Evolutionary conservation across 148 eudicot genomes (phyloP).

Genomic region (Gaultheria prostrata): DNA sequence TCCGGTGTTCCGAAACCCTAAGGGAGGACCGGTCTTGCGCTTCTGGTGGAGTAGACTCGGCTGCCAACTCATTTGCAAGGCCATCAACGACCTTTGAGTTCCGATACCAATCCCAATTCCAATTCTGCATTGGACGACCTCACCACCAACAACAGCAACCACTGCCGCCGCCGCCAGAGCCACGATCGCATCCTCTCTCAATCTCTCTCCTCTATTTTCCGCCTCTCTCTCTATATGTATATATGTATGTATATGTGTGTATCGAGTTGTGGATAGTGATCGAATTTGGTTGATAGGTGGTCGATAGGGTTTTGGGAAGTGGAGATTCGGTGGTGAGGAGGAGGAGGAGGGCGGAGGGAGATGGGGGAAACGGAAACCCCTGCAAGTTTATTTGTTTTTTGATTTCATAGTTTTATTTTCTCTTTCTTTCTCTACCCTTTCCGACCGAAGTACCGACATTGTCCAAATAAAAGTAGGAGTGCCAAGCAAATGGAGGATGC

Average conservation of each 20-base stretch:
- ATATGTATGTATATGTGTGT: background rate
- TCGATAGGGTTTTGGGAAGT: background rate
- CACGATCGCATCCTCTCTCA: conserved; percentile 39
- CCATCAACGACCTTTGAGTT: conserved; percentile 39
- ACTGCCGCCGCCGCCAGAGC: conserved; percentile 19
- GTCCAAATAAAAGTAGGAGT: too few relatives aligned
- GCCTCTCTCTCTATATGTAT: conserved; percentile 2
- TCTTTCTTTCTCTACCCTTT: background rate
- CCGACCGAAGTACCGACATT: too few relatives aligned
- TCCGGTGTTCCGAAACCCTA: conserved; percentile 88
- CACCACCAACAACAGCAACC: conserved; percentile 20
- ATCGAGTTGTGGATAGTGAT: background rate
- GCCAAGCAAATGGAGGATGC: too few relatives aligned
- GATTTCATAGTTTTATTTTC: background rate
- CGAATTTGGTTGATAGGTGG: background rate
- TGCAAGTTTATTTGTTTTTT: background rate
- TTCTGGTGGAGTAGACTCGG: conserved; percentile 42
- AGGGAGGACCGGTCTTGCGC: conserved; percentile 58
- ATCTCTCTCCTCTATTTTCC: conserved; percentile 6
- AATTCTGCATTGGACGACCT: too few relatives aligned
- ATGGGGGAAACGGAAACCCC: background rate
- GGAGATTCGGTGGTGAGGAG: background rate
- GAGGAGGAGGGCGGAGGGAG: background rate
- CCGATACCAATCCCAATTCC: conserved; percentile 14
- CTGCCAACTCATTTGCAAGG: conserved; percentile 89